Base-by-base conservation (phyloP, 2,329 filamentous ascomycete species). In the Fusarium pilosicola region DNA sequence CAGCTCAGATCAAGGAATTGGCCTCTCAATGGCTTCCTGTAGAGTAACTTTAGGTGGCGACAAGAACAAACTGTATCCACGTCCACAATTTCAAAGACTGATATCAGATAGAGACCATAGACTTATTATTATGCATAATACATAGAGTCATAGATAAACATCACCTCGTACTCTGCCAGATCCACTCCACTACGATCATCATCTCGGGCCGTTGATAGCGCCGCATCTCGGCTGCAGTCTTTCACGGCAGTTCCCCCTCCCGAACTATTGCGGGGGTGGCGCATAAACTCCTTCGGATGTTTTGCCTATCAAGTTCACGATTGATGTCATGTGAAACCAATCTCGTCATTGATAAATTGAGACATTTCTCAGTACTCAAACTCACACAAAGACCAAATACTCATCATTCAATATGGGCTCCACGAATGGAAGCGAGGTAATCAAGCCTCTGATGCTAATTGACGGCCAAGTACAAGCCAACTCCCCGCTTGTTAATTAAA, bases 371-470 rank as follows among this genome's bases (percentile, higher is more conserved):
- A 2, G 5, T 4, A 5, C 17, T 18, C 20, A 17, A 39, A 22
- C 14, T 22, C 34, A 28, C 24, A 7, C 18, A 6, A 12, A 17
- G 7, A 38, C 14, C 18, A 12, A 24, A 34, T 0, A 24, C 44
- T 4, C 51, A 54, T n/a, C 51, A 28, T 28, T 17, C 20, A 54
- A 14, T 2, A 68, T 68, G 66, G 28, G 48, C 6, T 30, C 42
- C 0, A 32, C 18, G 42, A 42, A 65, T 34, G 49, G 36, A 26
- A 17, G 5, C 14, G 57, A 44, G 61, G 59, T 45, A 20, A 24
- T 38, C 13, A 54, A 66, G 68, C 64, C 64, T 52, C 28, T 56
- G 4, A 74, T 75, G 73, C 46, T 75, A 2, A 75, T 75, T 17
- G 63, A 71, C 5, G 73, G 73, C 1, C n/a, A 74, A 57, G 73